phyloP scores from a whole-genome alignment of 805 yeast species.

The Zygoascus flipseniorum region DNA sequence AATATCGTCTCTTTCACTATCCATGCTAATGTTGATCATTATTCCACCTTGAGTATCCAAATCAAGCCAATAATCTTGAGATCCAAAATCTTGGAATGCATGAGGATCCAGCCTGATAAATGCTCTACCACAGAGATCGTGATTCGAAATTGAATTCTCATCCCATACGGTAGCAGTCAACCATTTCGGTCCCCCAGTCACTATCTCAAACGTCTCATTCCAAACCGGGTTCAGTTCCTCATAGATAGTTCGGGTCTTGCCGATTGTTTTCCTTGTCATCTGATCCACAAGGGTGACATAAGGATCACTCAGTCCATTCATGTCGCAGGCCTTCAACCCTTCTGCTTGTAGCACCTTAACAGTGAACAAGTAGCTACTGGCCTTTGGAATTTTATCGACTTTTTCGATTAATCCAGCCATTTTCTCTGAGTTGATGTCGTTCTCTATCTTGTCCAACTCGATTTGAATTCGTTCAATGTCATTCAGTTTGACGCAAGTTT shows the following conservation, averaged over 20 bases:
- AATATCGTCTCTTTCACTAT: slow-evolving; percentile 73
- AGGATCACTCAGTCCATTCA: slow-evolving; percentile 44
- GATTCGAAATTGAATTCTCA: slow-evolving; percentile 43
- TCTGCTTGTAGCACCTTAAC: slow-evolving; percentile 58
- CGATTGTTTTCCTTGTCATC: slow-evolving; percentile 44
- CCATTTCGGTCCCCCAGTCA: slow-evolving; percentile 36
- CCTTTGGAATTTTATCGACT: slow-evolving; percentile 27
- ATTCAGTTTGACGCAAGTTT: slow-evolving; percentile 70
- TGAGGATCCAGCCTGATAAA: slow-evolving; percentile 52
- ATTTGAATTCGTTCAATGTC: slow-evolving; percentile 43
- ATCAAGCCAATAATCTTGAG: slow-evolving; percentile 47
- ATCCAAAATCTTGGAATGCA: slow-evolving; percentile 58
- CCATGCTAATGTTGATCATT: slow-evolving; percentile 60
- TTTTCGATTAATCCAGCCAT: slow-evolving; percentile 36
- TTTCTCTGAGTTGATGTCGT: slow-evolving; percentile 47
- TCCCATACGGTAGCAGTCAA: slow-evolving; percentile 66
- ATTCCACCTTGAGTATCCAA: slow-evolving; percentile 64
- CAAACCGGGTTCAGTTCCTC: slow-evolving; percentile 65
- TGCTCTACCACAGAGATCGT: slow-evolving; percentile 60
- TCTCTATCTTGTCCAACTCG: slow-evolving; percentile 42
- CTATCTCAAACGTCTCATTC: slow-evolving; percentile 77
- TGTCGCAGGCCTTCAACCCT: slow-evolving; percentile 41
- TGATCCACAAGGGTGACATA: slow-evolving; percentile 59
- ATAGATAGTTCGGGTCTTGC: slow-evolving; percentile 57
- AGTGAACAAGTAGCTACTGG: slow-evolving; percentile 47